Base-by-base conservation (phyloP, 2,329 filamentous ascomycete genomes). In the Cladobotryum protrusum region DNA sequence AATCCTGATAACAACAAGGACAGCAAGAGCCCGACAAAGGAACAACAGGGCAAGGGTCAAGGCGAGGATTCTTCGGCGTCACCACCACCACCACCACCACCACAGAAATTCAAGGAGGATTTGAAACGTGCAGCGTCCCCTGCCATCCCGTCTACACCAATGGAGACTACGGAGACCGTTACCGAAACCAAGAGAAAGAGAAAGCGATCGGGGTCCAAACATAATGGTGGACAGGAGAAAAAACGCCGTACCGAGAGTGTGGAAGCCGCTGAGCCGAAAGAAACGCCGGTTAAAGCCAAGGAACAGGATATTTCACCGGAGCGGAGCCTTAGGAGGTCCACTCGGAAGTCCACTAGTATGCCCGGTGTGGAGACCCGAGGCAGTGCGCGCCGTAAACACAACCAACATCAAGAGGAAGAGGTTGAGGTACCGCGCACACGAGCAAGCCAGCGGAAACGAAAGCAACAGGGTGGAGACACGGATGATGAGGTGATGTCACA, bases 401-500 rank as follows among this genome's bases (percentile, higher is more conserved):
- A 50, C 35, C 52, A 49, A 18, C 37, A 40, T 17, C 52, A 47
- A 46, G 43, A 49, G 34, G 15, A 44, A 34, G 20, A 43, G 17
- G 32, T 39, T 3, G 33, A 46, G 29, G 36, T 19, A 53, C 32
- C 43, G 14, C 47, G 49, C 19, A 52, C 34, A 47, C 35, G 47
- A 13, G 39, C 47, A 42, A 50, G 43, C 43, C 50, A 43, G 47
- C 50, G 47, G 6, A 49, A 43, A 24, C 44, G 17, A 43, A 55
- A 37, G 19, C 52, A 49, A 33, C 62, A 68, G 43, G 58, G 52
- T 12, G 59, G 57, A 34, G 65, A 72, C 45, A 70, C 68, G 15
- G 70, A 72, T 36, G 69, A 71, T 43, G 70, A 72, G 52, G 52
- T 72, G 13, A 57, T 68, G 56, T 73, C 70, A 18, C 71, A 73